Conservation (phyloP, 2,329 filamentous ascomycete genomes). For the Mycosphaerella sp. region DNA sequence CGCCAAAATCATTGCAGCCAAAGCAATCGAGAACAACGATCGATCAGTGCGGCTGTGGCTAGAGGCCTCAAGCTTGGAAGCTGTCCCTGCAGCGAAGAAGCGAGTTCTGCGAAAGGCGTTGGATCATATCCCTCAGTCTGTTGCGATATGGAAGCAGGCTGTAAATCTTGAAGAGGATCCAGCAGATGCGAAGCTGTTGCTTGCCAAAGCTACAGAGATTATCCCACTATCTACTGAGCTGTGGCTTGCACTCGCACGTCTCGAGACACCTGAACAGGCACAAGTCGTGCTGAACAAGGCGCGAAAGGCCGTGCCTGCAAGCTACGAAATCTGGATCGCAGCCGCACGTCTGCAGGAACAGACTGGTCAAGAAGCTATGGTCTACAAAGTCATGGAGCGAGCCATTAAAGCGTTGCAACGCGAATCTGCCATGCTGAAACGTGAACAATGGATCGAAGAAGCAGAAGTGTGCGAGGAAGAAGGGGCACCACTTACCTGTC, state of each 20-base stretch:
- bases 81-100: slow-evolving; percentile 77
- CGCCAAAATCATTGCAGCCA: slow-evolving; percentile 89
- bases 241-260: slow-evolving; percentile 85
- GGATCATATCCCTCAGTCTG: slow-evolving; percentile 88
- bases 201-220: slow-evolving; percentile 92
- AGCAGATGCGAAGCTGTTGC: slow-evolving; percentile 76
- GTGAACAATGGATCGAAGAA: slow-evolving; percentile 94
- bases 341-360: slow-evolving; percentile 84
- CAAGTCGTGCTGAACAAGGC: slow-evolving; percentile 94
- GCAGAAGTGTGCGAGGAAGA: slow-evolving; percentile 94
- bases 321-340: slow-evolving; percentile 94
- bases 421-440: slow-evolving; percentile 92
- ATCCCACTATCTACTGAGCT: slow-evolving; percentile 90
- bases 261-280: slow-evolving; percentile 85
- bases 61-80: slow-evolving; percentile 89
- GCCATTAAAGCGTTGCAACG: slow-evolving; percentile 82
- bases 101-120: slow-evolving; percentile 86
- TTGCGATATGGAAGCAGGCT: slow-evolving; percentile 95
- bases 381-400: slow-evolving; percentile 84
- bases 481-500: slow-evolving; percentile 77
- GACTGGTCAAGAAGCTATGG: slow-evolving; percentile 71
- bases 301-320: slow-evolving; percentile 86
- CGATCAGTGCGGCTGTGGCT: slow-evolving; percentile 87
- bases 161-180: slow-evolving; percentile 92
- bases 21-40: slow-evolving; percentile 87